These are phyloP conservation scores for Clarireedia monteithiana DNA, from an alignment of 2,329 filamentous ascomycete species.

Conservation along the genomic window DNA sequence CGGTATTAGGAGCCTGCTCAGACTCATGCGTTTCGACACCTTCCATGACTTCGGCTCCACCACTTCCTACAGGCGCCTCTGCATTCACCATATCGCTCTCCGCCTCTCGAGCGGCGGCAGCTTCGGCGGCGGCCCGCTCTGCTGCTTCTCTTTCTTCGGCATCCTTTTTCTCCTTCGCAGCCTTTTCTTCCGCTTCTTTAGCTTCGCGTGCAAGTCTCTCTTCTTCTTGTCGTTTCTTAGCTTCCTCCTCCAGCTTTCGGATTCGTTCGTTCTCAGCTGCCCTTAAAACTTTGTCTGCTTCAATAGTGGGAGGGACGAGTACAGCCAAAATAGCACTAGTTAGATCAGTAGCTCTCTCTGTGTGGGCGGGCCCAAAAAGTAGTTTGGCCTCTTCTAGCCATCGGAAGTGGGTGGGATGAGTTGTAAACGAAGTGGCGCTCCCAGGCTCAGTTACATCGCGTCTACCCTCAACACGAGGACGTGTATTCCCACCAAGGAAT, in stretches of 20 bases:
- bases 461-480: slow-evolving; percentile 16
- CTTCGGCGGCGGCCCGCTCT: slow-evolving; percentile 45
- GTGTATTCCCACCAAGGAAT: slow-evolving; percentile 31
- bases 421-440: slow-evolving; percentile 45
- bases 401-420: slow-evolving; percentile 63
- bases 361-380: slow-evolving; percentile 62
- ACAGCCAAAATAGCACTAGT: slow-evolving; percentile 61
- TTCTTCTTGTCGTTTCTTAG: slow-evolving; percentile 55
- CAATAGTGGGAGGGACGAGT: slow-evolving; percentile 77
- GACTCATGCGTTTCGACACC: slow-evolving; percentile 54
- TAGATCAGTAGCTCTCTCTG: slow-evolving; percentile 63
- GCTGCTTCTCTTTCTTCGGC: slow-evolving; percentile 61
- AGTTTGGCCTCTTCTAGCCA: slow-evolving; percentile 90
- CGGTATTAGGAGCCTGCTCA: slow-evolving; percentile 7
- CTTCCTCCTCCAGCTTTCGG: slow-evolving; percentile 51
- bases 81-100: slow-evolving; percentile 34
- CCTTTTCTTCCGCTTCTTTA: slow-evolving; percentile 63
- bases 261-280: slow-evolving; percentile 48
- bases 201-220: slow-evolving; percentile 60
- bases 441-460: slow-evolving; percentile 26
- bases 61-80: slow-evolving; percentile 22
- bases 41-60: slow-evolving; percentile 51
- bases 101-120: slow-evolving; percentile 41
- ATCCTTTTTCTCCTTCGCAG: slow-evolving; percentile 58
- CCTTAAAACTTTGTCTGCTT: slow-evolving; percentile 66